phyloP scores from a whole-genome alignment of 257 asterid species.

The Solanum etuberosum region DNA sequence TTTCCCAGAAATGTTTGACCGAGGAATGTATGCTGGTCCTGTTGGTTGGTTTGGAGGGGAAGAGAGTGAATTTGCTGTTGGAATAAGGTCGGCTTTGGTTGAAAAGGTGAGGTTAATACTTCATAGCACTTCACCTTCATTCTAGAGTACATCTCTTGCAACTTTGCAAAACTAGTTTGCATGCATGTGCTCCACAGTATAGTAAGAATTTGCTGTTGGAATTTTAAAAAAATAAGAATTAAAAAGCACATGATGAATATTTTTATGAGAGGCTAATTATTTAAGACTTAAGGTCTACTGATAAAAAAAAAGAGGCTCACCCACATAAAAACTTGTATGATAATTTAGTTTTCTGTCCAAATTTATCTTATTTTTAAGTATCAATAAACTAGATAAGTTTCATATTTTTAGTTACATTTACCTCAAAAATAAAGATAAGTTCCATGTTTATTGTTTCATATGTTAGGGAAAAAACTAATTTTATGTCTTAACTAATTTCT shows the following conservation, averaged over 20 bases:
- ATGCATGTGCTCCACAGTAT: background rate
- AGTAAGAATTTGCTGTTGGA: background rate
- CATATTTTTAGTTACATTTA: background rate
- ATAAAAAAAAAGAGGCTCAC: background rate
- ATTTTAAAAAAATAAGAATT: background rate
- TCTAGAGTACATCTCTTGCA: background rate
- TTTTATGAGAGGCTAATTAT: background rate
- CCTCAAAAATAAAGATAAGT: background rate
- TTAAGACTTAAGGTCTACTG: background rate
- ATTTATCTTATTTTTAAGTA: background rate
- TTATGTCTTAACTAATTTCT: background rate
- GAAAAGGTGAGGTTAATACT: conserved; percentile 47
- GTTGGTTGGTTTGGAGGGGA: conserved; percentile 97
- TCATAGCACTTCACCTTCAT: background rate
- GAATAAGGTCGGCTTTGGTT: conserved; percentile 92
- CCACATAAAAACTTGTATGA: background rate
- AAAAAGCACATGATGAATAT: background rate
- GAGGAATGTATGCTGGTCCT: conserved; percentile 99
- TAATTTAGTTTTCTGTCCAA: background rate
- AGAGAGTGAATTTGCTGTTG: conserved; percentile 95
- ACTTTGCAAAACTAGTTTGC: background rate
- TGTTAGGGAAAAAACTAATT: background rate
- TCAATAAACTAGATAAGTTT: background rate
- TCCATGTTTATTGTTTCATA: background rate
- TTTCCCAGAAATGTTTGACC: conserved; percentile 77